These are phyloP conservation scores for Haplographium delicatum DNA, from an alignment of 495 filamentous ascomycete species.

Conservation along the genomic window DNA sequence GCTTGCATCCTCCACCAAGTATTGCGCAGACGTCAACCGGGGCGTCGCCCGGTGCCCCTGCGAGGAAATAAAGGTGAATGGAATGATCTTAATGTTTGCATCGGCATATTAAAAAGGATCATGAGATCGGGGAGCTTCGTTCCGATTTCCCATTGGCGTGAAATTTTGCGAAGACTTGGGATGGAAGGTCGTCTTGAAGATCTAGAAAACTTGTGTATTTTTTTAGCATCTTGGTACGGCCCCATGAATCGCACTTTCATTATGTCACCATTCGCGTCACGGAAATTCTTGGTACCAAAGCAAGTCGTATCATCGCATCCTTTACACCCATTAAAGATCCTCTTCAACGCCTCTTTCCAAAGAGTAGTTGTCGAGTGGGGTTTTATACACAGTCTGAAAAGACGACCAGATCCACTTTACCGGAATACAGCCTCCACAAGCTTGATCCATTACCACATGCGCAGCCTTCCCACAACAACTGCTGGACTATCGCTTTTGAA, in stretches of 20 bases:
- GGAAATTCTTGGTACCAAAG: constrained; percentile 3
- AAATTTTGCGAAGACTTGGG: constrained; percentile 44
- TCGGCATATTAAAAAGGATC: constrained; percentile 30
- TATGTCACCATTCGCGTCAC: neutral
- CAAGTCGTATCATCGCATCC: constrained; percentile 18
- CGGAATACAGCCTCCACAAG: neutral
- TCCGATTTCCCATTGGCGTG: constrained; percentile 36
- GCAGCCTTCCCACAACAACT: constrained; percentile 28
- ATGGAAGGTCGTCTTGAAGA: constrained; percentile 39
- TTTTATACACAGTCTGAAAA: constrained; percentile 39
- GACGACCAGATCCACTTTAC: constrained; percentile 4
- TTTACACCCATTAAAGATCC: constrained; percentile 30
- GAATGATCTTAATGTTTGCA: constrained; percentile 26
- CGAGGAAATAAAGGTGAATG: neutral
- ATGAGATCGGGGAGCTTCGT: constrained; percentile 31
- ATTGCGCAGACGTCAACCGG: constrained; percentile 6
- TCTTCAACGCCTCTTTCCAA: constrained; percentile 44
- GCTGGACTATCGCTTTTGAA: constrained; percentile 49
- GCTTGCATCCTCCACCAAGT: constrained; percentile 8
- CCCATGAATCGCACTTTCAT: neutral
- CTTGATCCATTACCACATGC: too few relatives aligned
- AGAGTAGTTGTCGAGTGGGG: constrained; percentile 55
- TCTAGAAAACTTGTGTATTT: constrained; percentile 31
- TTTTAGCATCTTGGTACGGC: constrained; percentile 20
- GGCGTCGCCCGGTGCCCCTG: constrained; percentile 2